These are phyloP conservation scores for Gentiana macrophylla DNA, from an alignment of 257 asterid species.

Conservation along the genomic window DNA sequence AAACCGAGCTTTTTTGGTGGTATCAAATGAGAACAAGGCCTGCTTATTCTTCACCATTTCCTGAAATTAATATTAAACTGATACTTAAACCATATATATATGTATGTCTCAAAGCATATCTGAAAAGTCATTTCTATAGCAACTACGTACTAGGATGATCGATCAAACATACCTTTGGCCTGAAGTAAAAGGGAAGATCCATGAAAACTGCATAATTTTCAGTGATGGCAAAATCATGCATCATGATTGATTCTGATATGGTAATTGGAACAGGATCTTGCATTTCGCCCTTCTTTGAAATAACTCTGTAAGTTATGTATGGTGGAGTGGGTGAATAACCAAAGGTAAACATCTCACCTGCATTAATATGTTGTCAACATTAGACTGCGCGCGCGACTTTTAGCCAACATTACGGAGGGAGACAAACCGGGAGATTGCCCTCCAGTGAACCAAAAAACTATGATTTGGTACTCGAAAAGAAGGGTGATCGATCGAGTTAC, in stretches of 20 bases:
- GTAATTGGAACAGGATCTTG: slow-evolving; percentile 93
- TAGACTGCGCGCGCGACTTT: not conserved
- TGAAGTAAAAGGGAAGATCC: slow-evolving; percentile 86
- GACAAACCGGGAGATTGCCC: too few relatives aligned
- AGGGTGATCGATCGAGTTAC: slow-evolving; percentile 18
- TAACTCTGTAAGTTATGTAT: slow-evolving; percentile 75
- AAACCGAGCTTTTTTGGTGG: slow-evolving; percentile 15
- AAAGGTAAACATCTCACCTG: too few relatives aligned
- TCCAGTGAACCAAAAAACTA: too few relatives aligned
- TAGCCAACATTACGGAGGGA: not conserved
- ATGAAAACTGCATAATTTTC: slow-evolving; percentile 78
- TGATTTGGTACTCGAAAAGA: too few relatives aligned
- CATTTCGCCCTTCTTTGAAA: slow-evolving; percentile 85
- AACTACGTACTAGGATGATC: too few relatives aligned
- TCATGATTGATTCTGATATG: slow-evolving; percentile 69
- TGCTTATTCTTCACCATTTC: slow-evolving; percentile 85
- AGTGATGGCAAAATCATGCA: slow-evolving; percentile 28
- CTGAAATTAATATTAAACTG: slow-evolving; percentile 26
- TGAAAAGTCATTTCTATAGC: slow-evolving; percentile 2
- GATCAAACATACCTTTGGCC: slow-evolving; percentile 49
- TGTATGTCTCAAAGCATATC: too few relatives aligned
- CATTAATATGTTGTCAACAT: slow-evolving; percentile 7
- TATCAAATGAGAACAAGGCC: slow-evolving; percentile 53
- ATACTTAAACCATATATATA: slow-evolving; percentile 1
- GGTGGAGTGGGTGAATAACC: slow-evolving; percentile 34